Conservation (phyloP, 805 yeast species). For the Lachancea kluyveri region DNA sequence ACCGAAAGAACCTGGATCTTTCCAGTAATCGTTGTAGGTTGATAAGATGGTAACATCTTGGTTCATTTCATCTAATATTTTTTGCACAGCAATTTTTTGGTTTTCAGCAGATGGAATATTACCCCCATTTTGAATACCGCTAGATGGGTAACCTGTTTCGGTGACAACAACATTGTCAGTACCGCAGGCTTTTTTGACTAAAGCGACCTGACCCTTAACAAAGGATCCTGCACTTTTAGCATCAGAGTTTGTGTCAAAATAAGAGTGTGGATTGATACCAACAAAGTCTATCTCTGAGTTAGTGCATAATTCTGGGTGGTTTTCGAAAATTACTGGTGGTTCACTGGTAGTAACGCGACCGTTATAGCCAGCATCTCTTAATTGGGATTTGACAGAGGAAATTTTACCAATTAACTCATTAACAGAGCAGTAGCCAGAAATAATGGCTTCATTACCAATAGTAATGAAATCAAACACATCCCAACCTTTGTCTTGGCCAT, state of each 20-base stretch:
- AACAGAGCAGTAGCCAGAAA: constrained; percentile 53
- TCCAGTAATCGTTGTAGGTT: constrained; percentile 84
- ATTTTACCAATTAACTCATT: constrained; percentile 61
- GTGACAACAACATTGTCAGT: constrained; percentile 54
- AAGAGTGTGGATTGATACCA: constrained; percentile 83
- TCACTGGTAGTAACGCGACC: constrained; percentile 82
- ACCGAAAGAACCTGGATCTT: constrained; percentile 72
- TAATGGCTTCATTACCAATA: constrained; percentile 84
- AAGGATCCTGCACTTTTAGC: constrained; percentile 71
- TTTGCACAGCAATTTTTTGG: constrained; percentile 62
- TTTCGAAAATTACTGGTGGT: constrained; percentile 71
- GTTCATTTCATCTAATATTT: constrained; percentile 53
- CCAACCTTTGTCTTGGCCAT: constrained; percentile 56
- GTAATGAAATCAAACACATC: constrained; percentile 69
- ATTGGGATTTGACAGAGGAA: constrained; percentile 49
- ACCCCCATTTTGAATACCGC: constrained; percentile 63
- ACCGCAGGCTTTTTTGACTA: constrained; percentile 51
- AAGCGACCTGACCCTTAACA: constrained; percentile 52
- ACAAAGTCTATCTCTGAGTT: constrained; percentile 69
- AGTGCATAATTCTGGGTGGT: constrained; percentile 63
- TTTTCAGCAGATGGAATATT: constrained; percentile 67
- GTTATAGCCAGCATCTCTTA: constrained; percentile 63
- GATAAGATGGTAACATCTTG: constrained; percentile 66
- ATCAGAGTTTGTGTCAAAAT: constrained; percentile 57
- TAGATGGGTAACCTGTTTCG: constrained; percentile 87